phyloP scores from a whole-genome alignment of 164 flowering plant species.

The Brasenia schreberi region DNA sequence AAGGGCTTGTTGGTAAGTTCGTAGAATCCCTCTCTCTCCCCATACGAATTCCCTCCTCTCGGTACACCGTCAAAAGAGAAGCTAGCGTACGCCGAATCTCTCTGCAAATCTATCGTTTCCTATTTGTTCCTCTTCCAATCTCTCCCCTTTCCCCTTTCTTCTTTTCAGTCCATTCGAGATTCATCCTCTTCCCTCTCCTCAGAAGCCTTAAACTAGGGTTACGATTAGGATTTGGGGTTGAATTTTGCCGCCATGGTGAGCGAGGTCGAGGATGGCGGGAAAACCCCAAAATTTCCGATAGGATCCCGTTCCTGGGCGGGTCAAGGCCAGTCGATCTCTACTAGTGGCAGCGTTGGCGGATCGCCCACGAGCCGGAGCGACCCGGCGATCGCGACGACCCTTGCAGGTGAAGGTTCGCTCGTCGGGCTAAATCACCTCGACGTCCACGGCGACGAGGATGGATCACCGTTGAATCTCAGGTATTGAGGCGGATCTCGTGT shows the following conservation, averaged over 20 bases:
- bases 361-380: conserved; percentile 76
- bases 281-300: conserved; percentile 5
- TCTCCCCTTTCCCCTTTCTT: too few species aligned
- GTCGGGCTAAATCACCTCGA: conserved; percentile 52
- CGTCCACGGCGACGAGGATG: conserved; percentile 55
- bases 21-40: too few species aligned
- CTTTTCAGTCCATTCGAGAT: too few species aligned
- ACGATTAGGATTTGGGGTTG: background rate
- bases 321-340: conserved; percentile 88
- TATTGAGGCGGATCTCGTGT: background rate
- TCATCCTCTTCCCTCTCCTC: too few species aligned
- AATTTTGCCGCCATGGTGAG: background rate
- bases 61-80: too few species aligned
- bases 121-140: too few species aligned
- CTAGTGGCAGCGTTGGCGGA: conserved; percentile 69
- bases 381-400: conserved; percentile 33
- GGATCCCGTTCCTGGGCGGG: conserved; percentile 44
- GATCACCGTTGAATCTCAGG: background rate
- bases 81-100: too few species aligned
- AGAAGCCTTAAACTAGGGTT: too few species aligned
- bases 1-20: too few species aligned
- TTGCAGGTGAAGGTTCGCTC: conserved; percentile 47
- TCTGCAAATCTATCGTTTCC: too few species aligned
- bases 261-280: background rate
- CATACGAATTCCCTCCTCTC: too few species aligned